phyloP scores from a whole-genome alignment of 768 basidiomycete genomes.

The Suillus fuscotomentosus region DNA sequence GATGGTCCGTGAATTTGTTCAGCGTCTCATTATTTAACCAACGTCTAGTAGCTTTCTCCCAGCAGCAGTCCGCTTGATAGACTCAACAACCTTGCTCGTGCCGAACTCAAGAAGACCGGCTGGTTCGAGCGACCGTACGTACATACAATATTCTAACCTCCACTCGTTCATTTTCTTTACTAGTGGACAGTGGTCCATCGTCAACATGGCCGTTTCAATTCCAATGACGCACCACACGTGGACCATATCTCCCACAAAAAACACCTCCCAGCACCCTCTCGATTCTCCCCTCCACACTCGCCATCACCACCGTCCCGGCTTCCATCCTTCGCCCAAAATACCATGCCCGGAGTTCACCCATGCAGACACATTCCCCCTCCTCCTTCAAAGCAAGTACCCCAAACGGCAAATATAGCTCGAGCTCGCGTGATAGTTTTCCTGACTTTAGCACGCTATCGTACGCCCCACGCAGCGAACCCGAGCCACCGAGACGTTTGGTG shows the following conservation, averaged over 20 bases:
- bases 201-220: constrained; percentile 22
- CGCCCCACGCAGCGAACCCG: constrained; percentile 1
- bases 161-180: not conserved
- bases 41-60: constrained; percentile 15
- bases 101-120: constrained; percentile 29
- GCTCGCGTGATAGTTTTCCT: constrained; percentile 5
- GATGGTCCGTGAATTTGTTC: constrained; percentile 21
- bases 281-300: not conserved
- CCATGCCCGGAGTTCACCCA: constrained; percentile 3
- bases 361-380: not conserved
- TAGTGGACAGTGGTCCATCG: constrained; percentile 28
- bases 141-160: not conserved
- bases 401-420: constrained; percentile 3
- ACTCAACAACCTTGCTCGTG: constrained; percentile 25
- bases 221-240: not conserved
- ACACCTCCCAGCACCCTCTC: constrained; percentile 1
- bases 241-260: constrained; percentile 9
- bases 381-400: constrained; percentile 2
- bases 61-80: constrained; percentile 27
- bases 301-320: not conserved
- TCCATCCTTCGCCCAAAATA: constrained; percentile 6
- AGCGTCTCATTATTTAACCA: constrained; percentile 9
- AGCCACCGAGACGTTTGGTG: constrained; percentile 11
- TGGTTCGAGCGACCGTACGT: constrained; percentile 30
- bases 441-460: constrained; percentile 18